These are phyloP conservation scores for Mucor indicus DNA, from an alignment of 371 early-diverging fungal genomes.

Conservation along the genomic window DNA sequence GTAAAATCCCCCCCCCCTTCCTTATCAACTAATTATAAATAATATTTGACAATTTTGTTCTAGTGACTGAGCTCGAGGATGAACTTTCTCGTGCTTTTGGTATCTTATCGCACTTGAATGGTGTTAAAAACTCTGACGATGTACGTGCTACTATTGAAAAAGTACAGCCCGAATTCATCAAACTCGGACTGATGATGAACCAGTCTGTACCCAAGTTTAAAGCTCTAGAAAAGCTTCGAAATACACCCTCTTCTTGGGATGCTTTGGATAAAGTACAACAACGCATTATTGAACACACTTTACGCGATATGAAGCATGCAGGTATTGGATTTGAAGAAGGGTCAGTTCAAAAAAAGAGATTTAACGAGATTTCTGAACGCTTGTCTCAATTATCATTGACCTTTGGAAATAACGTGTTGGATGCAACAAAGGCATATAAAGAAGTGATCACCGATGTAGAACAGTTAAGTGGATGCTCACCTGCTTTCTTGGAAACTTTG, in stretches of 20 bases:
- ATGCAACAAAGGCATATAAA: slow-evolving; percentile 62
- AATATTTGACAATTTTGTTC: not conserved
- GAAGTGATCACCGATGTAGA: slow-evolving; percentile 42
- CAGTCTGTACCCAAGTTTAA: slow-evolving; percentile 60
- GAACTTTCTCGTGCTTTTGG: slow-evolving; percentile 55
- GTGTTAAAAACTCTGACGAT: slow-evolving; percentile 59
- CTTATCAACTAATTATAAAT: not conserved
- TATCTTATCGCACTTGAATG: slow-evolving; percentile 58
- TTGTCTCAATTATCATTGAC: slow-evolving; percentile 53
- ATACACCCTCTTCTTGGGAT: slow-evolving; percentile 34
- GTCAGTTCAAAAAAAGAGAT: slow-evolving; percentile 49
- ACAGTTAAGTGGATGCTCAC: slow-evolving; percentile 54
- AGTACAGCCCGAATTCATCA: slow-evolving; percentile 56
- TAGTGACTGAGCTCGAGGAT: slow-evolving; percentile 56
- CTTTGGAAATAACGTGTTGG: slow-evolving; percentile 62
- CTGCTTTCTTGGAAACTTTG: slow-evolving; percentile 45
- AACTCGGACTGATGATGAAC: slow-evolving; percentile 54
- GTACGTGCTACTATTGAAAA: slow-evolving; percentile 56
- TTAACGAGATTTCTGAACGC: slow-evolving; percentile 57
- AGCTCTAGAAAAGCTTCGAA: slow-evolving; percentile 46
- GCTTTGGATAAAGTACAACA: slow-evolving; percentile 51
- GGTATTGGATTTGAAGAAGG: slow-evolving; percentile 60
- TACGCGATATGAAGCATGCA: slow-evolving; percentile 58
- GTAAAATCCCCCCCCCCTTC: slow-evolving; percentile 22
- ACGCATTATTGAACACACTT: slow-evolving; percentile 54